A percentile compares a stretch with the other conserved stretches of the same genome.
phyloP scores from a whole-genome alignment of 2,329 filamentous ascomycete species.

The Scedosporium dehoogii region DNA sequence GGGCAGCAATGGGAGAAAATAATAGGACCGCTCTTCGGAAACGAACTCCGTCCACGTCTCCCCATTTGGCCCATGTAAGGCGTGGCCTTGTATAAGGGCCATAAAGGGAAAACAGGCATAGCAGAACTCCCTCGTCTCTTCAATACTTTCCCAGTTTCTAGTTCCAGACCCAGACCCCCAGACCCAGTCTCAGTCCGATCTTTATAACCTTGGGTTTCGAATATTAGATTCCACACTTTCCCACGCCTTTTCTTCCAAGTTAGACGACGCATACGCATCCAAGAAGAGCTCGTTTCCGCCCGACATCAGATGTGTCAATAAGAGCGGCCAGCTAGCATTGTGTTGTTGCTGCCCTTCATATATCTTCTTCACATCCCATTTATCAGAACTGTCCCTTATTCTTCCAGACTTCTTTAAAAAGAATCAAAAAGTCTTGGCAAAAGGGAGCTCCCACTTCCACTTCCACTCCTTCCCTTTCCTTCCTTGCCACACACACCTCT shows the following conservation, averaged over 20 bases:
- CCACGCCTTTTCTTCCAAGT: neutral
- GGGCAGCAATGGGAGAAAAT: neutral
- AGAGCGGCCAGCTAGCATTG: neutral
- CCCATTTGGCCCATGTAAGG: neutral
- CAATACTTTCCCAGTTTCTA: too few species aligned
- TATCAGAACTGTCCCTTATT: neutral
- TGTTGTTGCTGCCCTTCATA: neutral
- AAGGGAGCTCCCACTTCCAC: neutral
- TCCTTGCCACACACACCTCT: neutral
- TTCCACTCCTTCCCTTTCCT: neutral
- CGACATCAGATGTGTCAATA: neutral
- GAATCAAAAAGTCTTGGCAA: constrained; percentile 1
- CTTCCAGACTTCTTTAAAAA: neutral
- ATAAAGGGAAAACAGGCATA: neutral
- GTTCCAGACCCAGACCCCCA: neutral
- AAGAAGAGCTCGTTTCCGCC: neutral
- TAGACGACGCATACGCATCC: too few species aligned
- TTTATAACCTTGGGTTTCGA: neutral
- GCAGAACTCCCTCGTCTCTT: neutral
- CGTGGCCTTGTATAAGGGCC: neutral
- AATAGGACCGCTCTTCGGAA: neutral
- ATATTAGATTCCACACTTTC: neutral
- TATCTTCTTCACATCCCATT: neutral
- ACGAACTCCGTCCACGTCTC: neutral
- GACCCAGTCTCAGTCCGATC: neutral